phyloP scores from a whole-genome alignment of 1,139 yeast genomes.

The Hanseniaspora gamundiae region DNA sequence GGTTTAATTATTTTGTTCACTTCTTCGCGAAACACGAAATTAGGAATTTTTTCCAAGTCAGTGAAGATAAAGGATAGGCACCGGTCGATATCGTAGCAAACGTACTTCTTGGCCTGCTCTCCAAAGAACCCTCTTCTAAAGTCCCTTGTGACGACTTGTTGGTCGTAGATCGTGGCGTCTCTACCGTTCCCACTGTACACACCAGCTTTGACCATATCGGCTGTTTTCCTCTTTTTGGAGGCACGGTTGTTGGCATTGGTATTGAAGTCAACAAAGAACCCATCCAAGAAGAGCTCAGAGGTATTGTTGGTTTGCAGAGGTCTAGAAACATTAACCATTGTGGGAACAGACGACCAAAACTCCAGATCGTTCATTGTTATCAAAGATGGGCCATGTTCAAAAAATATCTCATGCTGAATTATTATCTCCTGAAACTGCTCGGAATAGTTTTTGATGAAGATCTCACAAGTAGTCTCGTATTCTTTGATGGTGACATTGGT shows the following conservation, averaged over 20 bases:
- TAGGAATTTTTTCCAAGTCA: background rate
- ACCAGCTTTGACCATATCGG: background rate
- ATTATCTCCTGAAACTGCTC: background rate
- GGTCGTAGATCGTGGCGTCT: background rate
- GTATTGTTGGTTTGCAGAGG: background rate
- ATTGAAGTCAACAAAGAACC: background rate
- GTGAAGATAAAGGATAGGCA: background rate
- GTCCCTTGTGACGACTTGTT: background rate
- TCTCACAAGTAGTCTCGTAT: slow-evolving; percentile 1
- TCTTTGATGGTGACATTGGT: slow-evolving; percentile 1
- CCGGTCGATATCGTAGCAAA: background rate
- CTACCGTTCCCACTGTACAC: background rate
- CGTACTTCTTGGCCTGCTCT: background rate
- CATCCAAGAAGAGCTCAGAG: background rate
- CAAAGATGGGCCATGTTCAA: background rate
- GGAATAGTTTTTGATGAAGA: background rate
- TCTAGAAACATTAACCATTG: background rate
- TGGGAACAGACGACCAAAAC: background rate
- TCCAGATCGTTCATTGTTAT: background rate
- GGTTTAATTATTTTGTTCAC: background rate
- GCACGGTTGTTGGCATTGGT: slow-evolving; percentile 1
- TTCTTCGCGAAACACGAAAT: background rate
- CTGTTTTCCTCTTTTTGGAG: background rate
- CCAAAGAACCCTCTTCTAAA: slow-evolving; percentile 1
- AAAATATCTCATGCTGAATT: background rate